A percentile compares a stretch with the other conserved stretches of the same genome.
phyloP scores from a whole-genome alignment of 139 green algal genomes.

The Chlorella sp. region DNA sequence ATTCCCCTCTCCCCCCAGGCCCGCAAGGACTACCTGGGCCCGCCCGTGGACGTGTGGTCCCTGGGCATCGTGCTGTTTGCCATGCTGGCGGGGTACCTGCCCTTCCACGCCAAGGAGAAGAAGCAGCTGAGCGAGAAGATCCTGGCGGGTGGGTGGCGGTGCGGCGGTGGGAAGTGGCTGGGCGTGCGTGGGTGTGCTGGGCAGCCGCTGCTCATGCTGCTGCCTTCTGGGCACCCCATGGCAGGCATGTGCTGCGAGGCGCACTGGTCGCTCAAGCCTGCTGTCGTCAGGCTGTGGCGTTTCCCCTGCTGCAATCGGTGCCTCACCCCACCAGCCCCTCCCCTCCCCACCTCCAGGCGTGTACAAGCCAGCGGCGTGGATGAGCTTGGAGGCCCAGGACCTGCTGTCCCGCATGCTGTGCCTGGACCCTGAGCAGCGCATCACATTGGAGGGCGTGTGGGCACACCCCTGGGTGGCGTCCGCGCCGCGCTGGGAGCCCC shows the following conservation, averaged over 20 bases:
- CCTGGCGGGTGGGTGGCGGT: constrained; percentile 43
- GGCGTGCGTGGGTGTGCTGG: too few species aligned
- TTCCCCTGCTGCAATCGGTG: too few species aligned
- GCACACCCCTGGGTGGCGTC: constrained; percentile 61
- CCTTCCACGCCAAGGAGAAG: constrained; percentile 80
- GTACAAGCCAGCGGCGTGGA: constrained; percentile 43
- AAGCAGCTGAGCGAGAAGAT: constrained; percentile 76
- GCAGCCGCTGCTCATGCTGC: too few species aligned
- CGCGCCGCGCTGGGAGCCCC: constrained; percentile 26
- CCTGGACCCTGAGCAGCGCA: constrained; percentile 74
- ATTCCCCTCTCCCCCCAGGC: background rate
- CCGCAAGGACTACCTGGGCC: constrained; percentile 59
- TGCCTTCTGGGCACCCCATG: too few species aligned
- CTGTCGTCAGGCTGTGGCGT: too few species aligned
- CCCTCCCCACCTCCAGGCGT: constrained; percentile 21
- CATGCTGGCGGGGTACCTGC: constrained; percentile 85
- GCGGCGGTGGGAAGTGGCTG: too few species aligned
- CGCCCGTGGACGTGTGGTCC: constrained; percentile 83
- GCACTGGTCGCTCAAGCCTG: too few species aligned
- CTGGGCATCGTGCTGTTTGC: constrained; percentile 91
- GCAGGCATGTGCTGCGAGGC: too few species aligned
- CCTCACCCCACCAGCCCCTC: background rate
- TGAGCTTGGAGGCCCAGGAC: constrained; percentile 45
- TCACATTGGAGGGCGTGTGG: constrained; percentile 55
- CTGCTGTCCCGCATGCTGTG: constrained; percentile 77